Evolutionary conservation across 306 rosid species (phyloP).

Genomic region (Quercus parvula): DNA sequence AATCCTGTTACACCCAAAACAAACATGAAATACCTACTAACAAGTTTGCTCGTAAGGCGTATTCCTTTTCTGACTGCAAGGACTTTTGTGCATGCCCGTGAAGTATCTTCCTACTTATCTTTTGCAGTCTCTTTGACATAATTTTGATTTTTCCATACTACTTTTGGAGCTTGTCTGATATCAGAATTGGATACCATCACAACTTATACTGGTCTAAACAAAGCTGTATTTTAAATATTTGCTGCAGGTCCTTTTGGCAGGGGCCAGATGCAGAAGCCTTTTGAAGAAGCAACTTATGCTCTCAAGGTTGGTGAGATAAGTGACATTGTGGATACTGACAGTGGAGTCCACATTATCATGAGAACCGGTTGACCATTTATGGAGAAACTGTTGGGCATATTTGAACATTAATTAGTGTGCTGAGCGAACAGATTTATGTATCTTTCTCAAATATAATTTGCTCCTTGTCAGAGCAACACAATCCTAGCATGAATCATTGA

Average conservation of each 20-base stretch:
- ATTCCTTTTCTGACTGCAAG: neutral
- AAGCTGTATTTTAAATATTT: constrained; percentile 2
- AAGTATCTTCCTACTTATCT: neutral
- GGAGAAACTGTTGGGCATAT: constrained; percentile 5
- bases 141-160: neutral
- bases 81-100: neutral
- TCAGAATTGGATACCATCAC: neutral
- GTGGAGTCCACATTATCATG: constrained; percentile 89
- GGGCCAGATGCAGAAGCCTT: constrained; percentile 98
- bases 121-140: neutral
- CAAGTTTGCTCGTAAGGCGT: neutral
- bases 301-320: constrained; percentile 88
- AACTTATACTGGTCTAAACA: neutral
- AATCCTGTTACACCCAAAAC: no score
- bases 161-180: neutral
- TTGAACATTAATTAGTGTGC: constrained; percentile 6
- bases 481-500: constrained; percentile 21
- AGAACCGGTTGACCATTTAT: constrained; percentile 56
- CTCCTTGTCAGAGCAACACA: constrained; percentile 15
- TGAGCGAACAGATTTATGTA: neutral
- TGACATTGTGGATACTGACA: constrained; percentile 88
- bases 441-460: constrained; percentile 2
- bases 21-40: neutral
- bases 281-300: constrained; percentile 76
- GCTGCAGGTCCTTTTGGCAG: constrained; percentile 87